phyloP scores from a whole-genome alignment of 441 rosid species.

The Theobroma grandiflorum region DNA sequence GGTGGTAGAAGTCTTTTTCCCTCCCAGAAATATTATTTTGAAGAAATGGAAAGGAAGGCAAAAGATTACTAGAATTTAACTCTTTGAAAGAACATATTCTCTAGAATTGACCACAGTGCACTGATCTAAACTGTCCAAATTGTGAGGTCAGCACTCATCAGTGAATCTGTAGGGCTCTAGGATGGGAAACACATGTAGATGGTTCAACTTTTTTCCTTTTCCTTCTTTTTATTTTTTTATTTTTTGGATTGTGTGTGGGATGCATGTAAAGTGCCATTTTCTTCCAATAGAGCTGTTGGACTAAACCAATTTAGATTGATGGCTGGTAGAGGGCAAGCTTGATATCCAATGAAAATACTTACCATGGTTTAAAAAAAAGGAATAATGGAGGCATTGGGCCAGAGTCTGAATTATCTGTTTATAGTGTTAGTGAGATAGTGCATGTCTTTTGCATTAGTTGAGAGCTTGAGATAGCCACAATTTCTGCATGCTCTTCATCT shows the following conservation, averaged over 20 bases:
- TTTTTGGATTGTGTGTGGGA: neutral
- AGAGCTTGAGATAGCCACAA: constrained; percentile 14
- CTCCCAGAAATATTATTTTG: too few relatives aligned
- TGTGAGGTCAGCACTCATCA: too few relatives aligned
- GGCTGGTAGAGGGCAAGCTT: too few relatives aligned
- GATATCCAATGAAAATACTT: neutral
- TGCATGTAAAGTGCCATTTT: neutral
- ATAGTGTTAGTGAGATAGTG: neutral
- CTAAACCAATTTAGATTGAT: neutral
- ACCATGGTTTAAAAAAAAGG: neutral
- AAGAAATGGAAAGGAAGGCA: too few relatives aligned
- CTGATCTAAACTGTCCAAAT: too few relatives aligned
- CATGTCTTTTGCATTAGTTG: neutral
- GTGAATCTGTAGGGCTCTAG: neutral
- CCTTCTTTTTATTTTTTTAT: neutral
- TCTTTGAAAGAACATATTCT: too few relatives aligned
- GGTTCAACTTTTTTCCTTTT: neutral
- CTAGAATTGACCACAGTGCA: too few relatives aligned
- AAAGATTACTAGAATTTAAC: too few relatives aligned
- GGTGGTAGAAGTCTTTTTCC: too few relatives aligned
- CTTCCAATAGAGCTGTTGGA: neutral
- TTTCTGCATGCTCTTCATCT: neutral
- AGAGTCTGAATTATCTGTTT: neutral
- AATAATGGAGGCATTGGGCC: neutral
- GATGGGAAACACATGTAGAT: neutral